Conservation (phyloP, 805 yeast genomes). For the Candida cerambycidarum region DNA sequence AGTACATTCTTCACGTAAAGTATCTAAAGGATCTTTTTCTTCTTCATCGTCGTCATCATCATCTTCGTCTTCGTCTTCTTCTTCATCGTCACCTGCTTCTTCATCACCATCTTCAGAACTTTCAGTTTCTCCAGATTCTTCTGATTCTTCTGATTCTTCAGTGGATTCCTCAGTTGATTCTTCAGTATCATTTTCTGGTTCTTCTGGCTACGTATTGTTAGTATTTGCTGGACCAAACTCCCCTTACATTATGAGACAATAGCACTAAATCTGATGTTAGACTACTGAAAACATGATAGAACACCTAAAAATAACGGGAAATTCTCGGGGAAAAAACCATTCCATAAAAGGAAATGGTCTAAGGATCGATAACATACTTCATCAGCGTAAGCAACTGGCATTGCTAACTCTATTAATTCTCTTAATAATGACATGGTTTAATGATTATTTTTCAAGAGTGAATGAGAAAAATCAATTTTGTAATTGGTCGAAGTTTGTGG, state of each 20-base stretch:
- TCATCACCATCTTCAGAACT: conserved; percentile 30
- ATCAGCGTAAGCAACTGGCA: conserved; percentile 87
- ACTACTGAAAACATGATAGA: no score
- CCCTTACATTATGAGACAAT: no score
- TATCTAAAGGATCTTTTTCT: conserved; percentile 47
- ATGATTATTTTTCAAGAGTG: conserved; percentile 6
- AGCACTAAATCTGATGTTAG: no score
- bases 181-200: conserved; percentile 19
- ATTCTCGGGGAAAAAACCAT: background rate
- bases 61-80: conserved; percentile 56
- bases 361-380: conserved; percentile 42
- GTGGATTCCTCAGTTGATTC: conserved; percentile 14
- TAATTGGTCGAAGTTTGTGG: conserved; percentile 21
- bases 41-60: conserved; percentile 71
- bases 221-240: background rate
- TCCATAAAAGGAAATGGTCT: no score
- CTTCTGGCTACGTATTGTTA: conserved; percentile 24
- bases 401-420: conserved; percentile 76
- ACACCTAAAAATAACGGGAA: background rate
- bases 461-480: conserved; percentile 27
- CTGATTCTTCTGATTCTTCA: conserved; percentile 11
- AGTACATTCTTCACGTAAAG: conserved; percentile 57
- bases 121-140: conserved; percentile 37
- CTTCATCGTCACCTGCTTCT: conserved; percentile 42
- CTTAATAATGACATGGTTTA: conserved; percentile 49